Evolutionary conservation across 2,329 filamentous ascomycete genomes (phyloP), one percentile per base, ranked within the genome.

Genomic region (Beauveria brongniartii): DNA sequence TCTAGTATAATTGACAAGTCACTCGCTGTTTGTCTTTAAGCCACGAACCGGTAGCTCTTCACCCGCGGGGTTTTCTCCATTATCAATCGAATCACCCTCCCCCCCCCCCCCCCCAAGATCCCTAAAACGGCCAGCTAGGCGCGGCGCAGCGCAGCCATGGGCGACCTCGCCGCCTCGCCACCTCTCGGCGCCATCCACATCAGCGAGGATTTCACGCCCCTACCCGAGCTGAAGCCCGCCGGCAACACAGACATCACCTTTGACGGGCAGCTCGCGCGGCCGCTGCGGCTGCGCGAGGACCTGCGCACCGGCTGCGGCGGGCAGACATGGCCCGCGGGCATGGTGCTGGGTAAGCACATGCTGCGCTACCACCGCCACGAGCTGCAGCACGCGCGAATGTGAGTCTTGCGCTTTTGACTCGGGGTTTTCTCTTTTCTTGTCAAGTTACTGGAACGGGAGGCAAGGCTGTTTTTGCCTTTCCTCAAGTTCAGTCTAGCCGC

Each of bases 301-400:
- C 82, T 96, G 53, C 85, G 84, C 61, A 85, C 90, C 64, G 94
- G 94, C 63, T 97, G 94, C 73, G 94, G 94, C 54, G 94, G 94
- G 2, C 90, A 95, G 74, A 82, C 95, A 12, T 97, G 94, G 94
- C 93, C 92, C 3, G 93, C 93, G 0, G 94, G 94, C 12, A 89
- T 96, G 85, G 84, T 94, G 18, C 79, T 99, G 58, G 84, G 89
- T 22, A 91, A 88, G 73, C 95, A 97, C 71, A 83, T 97, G 81
- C 80, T 97, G 62, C 83, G 87, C 57, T 87, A 87, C 69, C 89
- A 90, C 67, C 78, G 77, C 64, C 75, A 82, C n/a, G 77, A 83
- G 65, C 73, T 96, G 64, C 74, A 74, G 61, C 78, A 82, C 62
- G 87, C 89, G 65, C 83, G 84, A 74, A 91, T 96, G 90, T 95